Conservation (phyloP, 78 protist genomes). For the Dictyostelium firmibasis region DNA sequence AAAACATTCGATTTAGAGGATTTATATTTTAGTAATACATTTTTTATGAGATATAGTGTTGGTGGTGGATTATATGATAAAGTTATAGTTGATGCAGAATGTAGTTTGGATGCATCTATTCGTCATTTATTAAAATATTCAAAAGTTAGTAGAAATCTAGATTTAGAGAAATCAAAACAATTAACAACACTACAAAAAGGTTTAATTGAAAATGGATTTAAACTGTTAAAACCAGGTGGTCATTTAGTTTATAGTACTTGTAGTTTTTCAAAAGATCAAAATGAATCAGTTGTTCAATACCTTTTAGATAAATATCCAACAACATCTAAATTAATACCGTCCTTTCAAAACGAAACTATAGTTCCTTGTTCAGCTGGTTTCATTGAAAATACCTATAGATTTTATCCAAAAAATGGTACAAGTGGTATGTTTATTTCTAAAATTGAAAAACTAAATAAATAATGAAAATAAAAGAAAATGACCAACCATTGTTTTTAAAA, state of each 20-base stretch:
- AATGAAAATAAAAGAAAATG: background rate
- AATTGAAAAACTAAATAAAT: slow-evolving; percentile 8
- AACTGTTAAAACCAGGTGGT: slow-evolving; percentile 74
- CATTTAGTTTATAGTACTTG: slow-evolving; percentile 85
- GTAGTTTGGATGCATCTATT: slow-evolving; percentile 86
- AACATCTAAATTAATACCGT: slow-evolving; percentile 35
- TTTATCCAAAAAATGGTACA: slow-evolving; percentile 77
- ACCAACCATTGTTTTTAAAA: background rate
- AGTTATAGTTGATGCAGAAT: slow-evolving; percentile 90
- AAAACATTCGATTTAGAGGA: slow-evolving; percentile 23
- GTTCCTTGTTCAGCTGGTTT: slow-evolving; percentile 41
- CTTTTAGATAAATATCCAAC: slow-evolving; percentile 24
- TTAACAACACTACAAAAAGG: slow-evolving; percentile 42
- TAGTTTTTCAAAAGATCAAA: slow-evolving; percentile 72
- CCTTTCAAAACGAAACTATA: background rate
- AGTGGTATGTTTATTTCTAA: slow-evolving; percentile 80
- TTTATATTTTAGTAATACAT: slow-evolving; percentile 47
- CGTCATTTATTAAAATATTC: slow-evolving; percentile 65
- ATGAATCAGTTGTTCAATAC: slow-evolving; percentile 80
- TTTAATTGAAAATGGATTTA: slow-evolving; percentile 77
- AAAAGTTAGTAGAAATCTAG: slow-evolving; percentile 41
- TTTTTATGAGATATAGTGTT: slow-evolving; percentile 46
- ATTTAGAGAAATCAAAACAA: slow-evolving; percentile 5
- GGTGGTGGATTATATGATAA: slow-evolving; percentile 54
- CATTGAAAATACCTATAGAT: slow-evolving; percentile 63